These are phyloP conservation scores for Dentipellis sp. DNA, from an alignment of 768 basidiomycete genomes.

Conservation along the genomic window DNA sequence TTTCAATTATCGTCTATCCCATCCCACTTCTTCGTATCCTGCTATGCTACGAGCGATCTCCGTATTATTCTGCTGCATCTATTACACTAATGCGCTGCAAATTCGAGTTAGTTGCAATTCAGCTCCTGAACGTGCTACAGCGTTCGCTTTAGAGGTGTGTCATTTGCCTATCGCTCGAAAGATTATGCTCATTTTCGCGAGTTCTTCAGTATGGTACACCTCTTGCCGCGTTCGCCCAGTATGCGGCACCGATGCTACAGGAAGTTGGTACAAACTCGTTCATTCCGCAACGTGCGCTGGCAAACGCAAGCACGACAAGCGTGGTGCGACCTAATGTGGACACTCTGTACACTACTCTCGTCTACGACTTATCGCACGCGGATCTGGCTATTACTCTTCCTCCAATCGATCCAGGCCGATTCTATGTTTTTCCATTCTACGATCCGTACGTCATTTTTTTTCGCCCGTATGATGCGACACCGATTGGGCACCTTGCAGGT, in stretches of 20 bases:
- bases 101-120: too few relatives aligned
- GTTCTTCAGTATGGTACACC: background rate
- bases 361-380: background rate
- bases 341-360: background rate
- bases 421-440: background rate
- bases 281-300: background rate
- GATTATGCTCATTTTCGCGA: background rate
- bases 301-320: background rate
- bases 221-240: background rate
- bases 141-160: background rate
- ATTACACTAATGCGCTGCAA: too few relatives aligned
- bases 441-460: background rate
- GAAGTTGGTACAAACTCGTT: background rate
- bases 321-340: background rate
- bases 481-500: background rate
- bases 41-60: too few relatives aligned
- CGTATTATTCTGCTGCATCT: too few relatives aligned
- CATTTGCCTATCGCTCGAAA: background rate
- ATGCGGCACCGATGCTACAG: background rate
- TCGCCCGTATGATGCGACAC: background rate
- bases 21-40: too few relatives aligned
- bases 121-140: background rate
- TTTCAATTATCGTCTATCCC: too few relatives aligned
- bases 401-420: background rate
- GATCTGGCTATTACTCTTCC: background rate